Conservation (phyloP, 305 asterid genomes). For the Fraxinus albicans region DNA sequence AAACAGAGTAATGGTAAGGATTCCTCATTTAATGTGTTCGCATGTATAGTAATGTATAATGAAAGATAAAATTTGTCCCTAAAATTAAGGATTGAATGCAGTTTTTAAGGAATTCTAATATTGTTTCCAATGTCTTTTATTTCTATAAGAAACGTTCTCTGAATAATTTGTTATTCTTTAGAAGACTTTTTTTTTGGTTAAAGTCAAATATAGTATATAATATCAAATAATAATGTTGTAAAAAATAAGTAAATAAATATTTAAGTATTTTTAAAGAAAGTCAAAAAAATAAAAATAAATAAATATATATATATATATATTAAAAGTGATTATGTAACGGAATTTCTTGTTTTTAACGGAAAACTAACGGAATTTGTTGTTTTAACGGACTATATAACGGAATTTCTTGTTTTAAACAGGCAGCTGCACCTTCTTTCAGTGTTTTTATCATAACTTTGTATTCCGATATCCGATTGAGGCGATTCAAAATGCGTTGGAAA, state of each 20-base stretch:
- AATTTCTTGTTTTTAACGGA: too few species aligned
- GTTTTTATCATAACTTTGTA: too few species aligned
- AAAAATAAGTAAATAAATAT: too few species aligned
- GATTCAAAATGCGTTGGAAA: too few species aligned
- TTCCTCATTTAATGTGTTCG: slow-evolving; percentile 1
- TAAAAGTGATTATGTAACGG: too few species aligned
- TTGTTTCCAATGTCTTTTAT: not conserved
- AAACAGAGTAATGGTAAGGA: not conserved
- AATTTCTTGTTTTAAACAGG: too few species aligned
- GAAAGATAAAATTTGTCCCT: not conserved
- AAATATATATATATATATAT: too few species aligned
- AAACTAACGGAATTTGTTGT: too few species aligned
- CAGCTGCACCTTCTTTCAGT: too few species aligned
- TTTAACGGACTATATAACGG: too few species aligned
- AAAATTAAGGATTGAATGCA: slow-evolving; percentile 4
- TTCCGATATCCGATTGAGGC: too few species aligned
- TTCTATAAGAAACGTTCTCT: not conserved
- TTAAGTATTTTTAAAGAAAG: not conserved
- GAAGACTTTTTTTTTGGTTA: not conserved
- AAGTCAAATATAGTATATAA: not conserved
- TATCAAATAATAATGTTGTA: too few species aligned
- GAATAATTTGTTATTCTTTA: not conserved
- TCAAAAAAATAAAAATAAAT: not conserved
- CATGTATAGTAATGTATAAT: not conserved
- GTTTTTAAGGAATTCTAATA: not conserved